phyloP scores from a whole-genome alignment of 768 basidiomycete genomes.

The Leucocoprinus leucothites region DNA sequence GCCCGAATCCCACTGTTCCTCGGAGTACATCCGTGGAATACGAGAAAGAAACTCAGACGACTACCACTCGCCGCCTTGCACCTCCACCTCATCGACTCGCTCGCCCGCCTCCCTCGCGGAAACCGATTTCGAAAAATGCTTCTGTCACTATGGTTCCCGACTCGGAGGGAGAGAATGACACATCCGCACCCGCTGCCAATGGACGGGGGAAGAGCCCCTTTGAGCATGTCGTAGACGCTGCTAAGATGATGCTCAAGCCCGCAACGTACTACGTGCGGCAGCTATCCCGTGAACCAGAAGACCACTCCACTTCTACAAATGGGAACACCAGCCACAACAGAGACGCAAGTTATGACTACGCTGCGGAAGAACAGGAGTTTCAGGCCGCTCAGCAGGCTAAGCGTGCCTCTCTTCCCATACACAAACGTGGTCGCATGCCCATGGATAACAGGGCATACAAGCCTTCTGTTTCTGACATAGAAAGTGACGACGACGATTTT shows the following conservation, averaged over 20 bases:
- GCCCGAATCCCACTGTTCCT: slow-evolving; percentile 46
- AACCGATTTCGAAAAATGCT: slow-evolving; percentile 51
- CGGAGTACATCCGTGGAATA: slow-evolving; percentile 81
- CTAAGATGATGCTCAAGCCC: slow-evolving; percentile 47
- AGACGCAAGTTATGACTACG: slow-evolving; percentile 71
- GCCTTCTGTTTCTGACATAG: slow-evolving; percentile 62
- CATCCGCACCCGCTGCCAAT: slow-evolving; percentile 21
- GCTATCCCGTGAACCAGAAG: slow-evolving; percentile 55
- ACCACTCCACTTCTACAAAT: slow-evolving; percentile 20
- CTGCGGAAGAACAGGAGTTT: slow-evolving; percentile 68
- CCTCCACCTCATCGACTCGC: slow-evolving; percentile 46
- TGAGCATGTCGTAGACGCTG: slow-evolving; percentile 54
- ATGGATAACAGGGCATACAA: slow-evolving; percentile 81
- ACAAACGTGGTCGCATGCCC: slow-evolving; percentile 63
- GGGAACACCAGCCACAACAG: slow-evolving; percentile 28
- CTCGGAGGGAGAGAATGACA: slow-evolving; percentile 58
- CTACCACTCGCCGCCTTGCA: slow-evolving; percentile 53
- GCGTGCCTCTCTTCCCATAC: slow-evolving; percentile 23
- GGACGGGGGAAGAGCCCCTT: slow-evolving; percentile 70
- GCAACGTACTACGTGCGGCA: slow-evolving; percentile 68
- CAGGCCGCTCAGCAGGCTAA: slow-evolving; percentile 36
- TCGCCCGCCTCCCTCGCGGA: slow-evolving; percentile 24
- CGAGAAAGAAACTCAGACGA: slow-evolving; percentile 60
- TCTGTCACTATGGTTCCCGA: slow-evolving; percentile 64
- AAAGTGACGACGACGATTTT: slow-evolving; percentile 58